Percentiles rank a stretch among this genome's conserved stretches.
phyloP scores from a whole-genome alignment of 805 yeast genomes.

The Alloascoidea africana region DNA sequence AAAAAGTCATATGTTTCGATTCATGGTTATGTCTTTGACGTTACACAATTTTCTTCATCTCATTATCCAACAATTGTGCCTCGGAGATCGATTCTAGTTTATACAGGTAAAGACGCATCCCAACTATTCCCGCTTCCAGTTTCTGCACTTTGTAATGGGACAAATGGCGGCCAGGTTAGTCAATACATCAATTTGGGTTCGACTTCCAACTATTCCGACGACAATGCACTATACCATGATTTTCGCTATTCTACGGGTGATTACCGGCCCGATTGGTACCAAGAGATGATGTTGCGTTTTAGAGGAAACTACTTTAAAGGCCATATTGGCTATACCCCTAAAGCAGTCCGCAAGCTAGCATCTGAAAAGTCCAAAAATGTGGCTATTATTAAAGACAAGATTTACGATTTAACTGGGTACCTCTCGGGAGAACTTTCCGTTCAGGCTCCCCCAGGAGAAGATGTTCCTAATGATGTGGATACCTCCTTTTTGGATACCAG shows the following conservation, averaged over 20 bases:
- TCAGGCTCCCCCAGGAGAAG: constrained; percentile 14
- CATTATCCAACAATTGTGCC: constrained; percentile 24
- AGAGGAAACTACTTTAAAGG: constrained; percentile 19
- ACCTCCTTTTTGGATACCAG: constrained; percentile 16
- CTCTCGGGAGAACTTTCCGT: constrained; percentile 18
- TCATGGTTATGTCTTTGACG: constrained; percentile 23
- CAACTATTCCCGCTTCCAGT: constrained; percentile 23
- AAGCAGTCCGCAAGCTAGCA: constrained; percentile 13
- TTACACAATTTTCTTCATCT: constrained; percentile 20
- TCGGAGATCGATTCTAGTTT: constrained; percentile 15
- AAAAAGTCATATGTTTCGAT: constrained; percentile 19
- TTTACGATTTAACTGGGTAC: constrained; percentile 22
- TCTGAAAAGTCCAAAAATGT: constrained; percentile 11
- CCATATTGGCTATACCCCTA: constrained; percentile 21
- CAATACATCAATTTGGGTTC: constrained; percentile 15
- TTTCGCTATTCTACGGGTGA: constrained; percentile 21
- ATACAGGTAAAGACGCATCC: constrained; percentile 21
- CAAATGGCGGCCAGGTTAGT: constrained; percentile 16
- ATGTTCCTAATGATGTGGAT: constrained; percentile 11
- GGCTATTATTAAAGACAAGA: constrained; percentile 20
- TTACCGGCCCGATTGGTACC: constrained; percentile 26
- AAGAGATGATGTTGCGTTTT: constrained; percentile 20
- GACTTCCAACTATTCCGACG: constrained; percentile 18
- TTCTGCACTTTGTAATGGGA: constrained; percentile 21
- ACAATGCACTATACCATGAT: constrained; percentile 23